Base-by-base conservation (phyloP, 1,284 basidiomycete species). In the Takashimella koratensis region DNA sequence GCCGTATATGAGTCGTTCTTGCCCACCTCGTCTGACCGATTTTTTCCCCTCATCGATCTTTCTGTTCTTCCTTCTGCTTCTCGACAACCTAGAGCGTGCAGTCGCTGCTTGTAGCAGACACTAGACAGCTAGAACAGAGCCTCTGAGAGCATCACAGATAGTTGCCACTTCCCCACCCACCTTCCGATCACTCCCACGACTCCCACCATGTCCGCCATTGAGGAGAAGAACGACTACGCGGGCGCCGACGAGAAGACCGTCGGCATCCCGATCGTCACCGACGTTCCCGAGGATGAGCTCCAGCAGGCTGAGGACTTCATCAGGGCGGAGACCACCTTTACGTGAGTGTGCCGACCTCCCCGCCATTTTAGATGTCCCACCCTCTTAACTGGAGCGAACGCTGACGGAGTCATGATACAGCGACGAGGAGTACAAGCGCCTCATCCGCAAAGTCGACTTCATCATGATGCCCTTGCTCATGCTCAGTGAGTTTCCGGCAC, bases 391-490 rank as follows among this genome's bases (percentile, higher is more conserved):
- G n/a, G 30, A 21, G 11, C 5, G 22, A 10, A n/a, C 21, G 22
- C 21, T 22, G 48, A 21, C 12, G n/a, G n/a, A n/a, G n/a, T n/a
- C 47, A 20, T 36, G 27, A 1, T 19, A 10, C 43, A 53, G 52
- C 5, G 25, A 40, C 1, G 20, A 20, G 20, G 54, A 59, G 30
- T 59, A 59, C 52, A 44, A 24, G 27, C 25, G 41, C 2, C 47
- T 59, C 4, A 39, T 53, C n/a, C 43, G 49, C 46, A 59, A 59
- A 49, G 47, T 56, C 23, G 57, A 58, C 41, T 3, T 42, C 3
- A 51, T 59, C 41, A 40, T 59, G 5, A 53, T 56, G 54, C 53
- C 54, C n/a, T 19, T 52, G 26, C 30, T 52, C 26, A 50, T 59
- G 36, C 26, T 52, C n/a, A 52, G 53, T 50, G 19, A 6, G 53